Base-by-base conservation (phyloP, 345 rosid species). In the Erodium maritimum region DNA sequence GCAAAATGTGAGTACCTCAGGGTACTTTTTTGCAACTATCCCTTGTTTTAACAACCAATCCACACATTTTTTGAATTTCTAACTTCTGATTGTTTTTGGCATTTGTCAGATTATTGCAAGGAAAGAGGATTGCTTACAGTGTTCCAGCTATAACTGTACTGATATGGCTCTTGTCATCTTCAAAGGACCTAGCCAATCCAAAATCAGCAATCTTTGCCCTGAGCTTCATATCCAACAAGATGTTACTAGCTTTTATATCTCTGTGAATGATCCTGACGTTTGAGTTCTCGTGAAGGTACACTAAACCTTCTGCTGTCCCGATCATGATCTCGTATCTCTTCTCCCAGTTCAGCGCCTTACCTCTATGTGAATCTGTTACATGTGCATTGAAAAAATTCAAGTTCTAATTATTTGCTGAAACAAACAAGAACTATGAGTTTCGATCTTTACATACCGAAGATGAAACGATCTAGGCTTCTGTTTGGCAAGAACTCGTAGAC, bases 131-230 rank as follows among this genome's bases (percentile, higher is more conserved):
- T 33, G 71, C 96, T 86, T 68, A 85, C 99, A 93, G 59, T 1
- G 99, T 89, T 69, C 99, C 95, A 22, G 96, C 96, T 66, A 93
- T 89, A 52, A 91, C 99, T 5, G 96, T 91, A 89, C 94, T 93
- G 68, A 89, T 93, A 71, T 89, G 96, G 33, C 94, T 89, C 72
- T 89, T 80, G 67, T 93, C 95, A 23, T 85, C 96, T 60, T 86
- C 84, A 67, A 87, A 93, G 56, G 99, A 79, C 67, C 96, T 83
- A 0, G 99, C 96, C 54, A 93, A 79, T 23, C 96, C 99, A 62
- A 93, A 89, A 72, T 93, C 99, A 0, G 99, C 96, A 42, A 89
- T 89, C 68, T 87, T 93, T 8, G 99, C 91, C 1, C 89, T 88
- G n/a, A 89, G 70, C 70, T 73, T 83, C 17, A 82, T 72, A 60